A percentile compares a stretch with the other conserved stretches of the same genome.
Evolutionary conservation across 495 filamentous ascomycete species (phyloP).

Genomic region (Penicillium roqueforti): DNA sequence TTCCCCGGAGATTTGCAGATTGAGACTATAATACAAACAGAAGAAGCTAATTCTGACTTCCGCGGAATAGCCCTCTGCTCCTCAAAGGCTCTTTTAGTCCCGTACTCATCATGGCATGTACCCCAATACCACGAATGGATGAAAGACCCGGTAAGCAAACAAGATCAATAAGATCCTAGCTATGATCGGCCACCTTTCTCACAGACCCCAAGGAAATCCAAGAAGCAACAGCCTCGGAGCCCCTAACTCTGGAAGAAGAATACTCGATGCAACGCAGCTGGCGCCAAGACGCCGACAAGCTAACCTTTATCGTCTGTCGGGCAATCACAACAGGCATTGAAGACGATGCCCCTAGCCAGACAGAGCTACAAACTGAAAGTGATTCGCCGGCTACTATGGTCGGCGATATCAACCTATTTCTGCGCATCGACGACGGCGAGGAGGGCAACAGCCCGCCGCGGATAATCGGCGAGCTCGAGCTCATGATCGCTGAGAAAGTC

Average conservation of each 20-base stretch:
- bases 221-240: conserved; percentile 78
- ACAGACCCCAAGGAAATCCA: conserved; percentile 59
- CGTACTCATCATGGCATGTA: conserved; percentile 80
- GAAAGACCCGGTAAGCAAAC: conserved; percentile 65
- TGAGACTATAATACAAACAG: neutral
- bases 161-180: neutral
- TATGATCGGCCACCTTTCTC: neutral
- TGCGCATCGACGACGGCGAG: conserved; percentile 50
- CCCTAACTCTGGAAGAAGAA: conserved; percentile 71
- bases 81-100: conserved; percentile 65
- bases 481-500: conserved; percentile 71
- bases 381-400: conserved; percentile 62
- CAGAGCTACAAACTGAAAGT: conserved; percentile 30
- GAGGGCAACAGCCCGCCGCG: conserved; percentile 35
- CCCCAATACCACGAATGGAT: conserved; percentile 84
- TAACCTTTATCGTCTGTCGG: conserved; percentile 45
- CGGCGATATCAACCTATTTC: conserved; percentile 85
- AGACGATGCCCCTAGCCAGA: neutral
- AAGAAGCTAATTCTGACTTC: neutral
- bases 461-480: conserved; percentile 71
- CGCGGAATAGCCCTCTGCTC: conserved; percentile 58
- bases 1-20: neutral
- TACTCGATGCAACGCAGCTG: conserved; percentile 80
- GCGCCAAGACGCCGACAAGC: conserved; percentile 62
- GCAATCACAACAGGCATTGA: conserved; percentile 11